Evolutionary conservation across 495 filamentous ascomycete genomes (phyloP), one percentile per base, ranked within the genome.

Genomic region (Neurospora africana): DNA sequence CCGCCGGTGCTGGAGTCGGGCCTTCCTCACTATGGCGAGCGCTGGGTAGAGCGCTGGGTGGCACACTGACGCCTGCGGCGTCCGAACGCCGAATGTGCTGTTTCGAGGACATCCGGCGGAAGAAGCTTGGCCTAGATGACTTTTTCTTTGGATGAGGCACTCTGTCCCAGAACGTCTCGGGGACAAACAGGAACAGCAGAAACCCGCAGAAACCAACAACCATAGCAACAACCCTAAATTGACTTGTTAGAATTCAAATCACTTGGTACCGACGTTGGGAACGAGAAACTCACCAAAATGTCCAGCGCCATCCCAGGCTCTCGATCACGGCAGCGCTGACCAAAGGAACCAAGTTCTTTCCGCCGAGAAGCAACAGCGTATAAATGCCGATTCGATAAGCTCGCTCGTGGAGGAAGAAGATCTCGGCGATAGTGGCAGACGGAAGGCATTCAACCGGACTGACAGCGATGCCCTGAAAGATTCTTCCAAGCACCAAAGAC

Each of bases 301-400:
- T 92, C 94, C 94, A 98, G 75, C 94, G 90, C 95, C 95, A 99
- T 4, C 87, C 87, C 44, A 93, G 78, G 3, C 83, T 81, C 70
- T 92, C 84, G 65, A 98, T 96, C 69, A 99, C 91, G 13, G 85
- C 94, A 15, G 95, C 95, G 80, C 92, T 94, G 9, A 93, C 91
- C 68, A 98, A 80, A 19, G 95, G 95, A 21, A 97, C 86, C 44
- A 99, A 78, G 75, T 98, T 98, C 84, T 98, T 98, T 19, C 95
- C 95, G 13, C 94, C 92, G 0, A 99, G 87, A 15, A 98, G 85
- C 3, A 98, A 80, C 13, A 99, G 81, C 0, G 95, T 97, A 78
- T 99, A 99, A 27, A 98, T 93, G n/a, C 95, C 95, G 40, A 99
- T 88, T 10, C 95, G 91, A 77, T 94, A 98, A 2, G 95, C 95